Conservation (phyloP, 228 moss, liverwort and hornwort genomes). For the Sphagnum fallax region DNA sequence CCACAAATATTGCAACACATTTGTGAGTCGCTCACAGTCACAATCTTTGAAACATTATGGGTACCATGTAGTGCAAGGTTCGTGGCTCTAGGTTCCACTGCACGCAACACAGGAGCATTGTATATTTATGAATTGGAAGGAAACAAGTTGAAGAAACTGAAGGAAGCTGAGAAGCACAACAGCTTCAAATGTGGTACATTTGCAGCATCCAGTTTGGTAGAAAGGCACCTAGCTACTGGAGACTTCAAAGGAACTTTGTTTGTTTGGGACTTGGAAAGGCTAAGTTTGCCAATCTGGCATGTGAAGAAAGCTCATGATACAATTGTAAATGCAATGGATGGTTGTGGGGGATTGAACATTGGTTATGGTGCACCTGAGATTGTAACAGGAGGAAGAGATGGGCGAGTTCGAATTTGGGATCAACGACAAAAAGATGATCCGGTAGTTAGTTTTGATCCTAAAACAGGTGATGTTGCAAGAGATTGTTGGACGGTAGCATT, state of each 20-base stretch:
- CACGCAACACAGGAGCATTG: constrained; percentile 62
- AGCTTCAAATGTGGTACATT: constrained; percentile 92
- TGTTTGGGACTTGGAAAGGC: constrained; percentile 72
- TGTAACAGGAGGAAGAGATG: constrained; percentile 69
- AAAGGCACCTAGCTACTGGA: constrained; percentile 62
- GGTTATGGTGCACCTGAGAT: constrained; percentile 82
- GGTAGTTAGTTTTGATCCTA: constrained; percentile 57
- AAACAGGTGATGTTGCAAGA: constrained; percentile 13
- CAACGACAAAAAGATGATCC: constrained; percentile 51
- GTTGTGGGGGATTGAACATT: constrained; percentile 68
- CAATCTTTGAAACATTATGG: constrained; percentile 81
- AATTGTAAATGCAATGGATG: constrained; percentile 80
- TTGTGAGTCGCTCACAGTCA: constrained; percentile 45
- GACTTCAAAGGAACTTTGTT: constrained; percentile 82
- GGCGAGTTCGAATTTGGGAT: constrained; percentile 75
- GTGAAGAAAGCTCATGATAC: constrained; percentile 74
- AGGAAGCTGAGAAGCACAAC: constrained; percentile 51
- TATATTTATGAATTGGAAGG: constrained; percentile 79
- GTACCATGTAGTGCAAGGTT: constrained; percentile 90
- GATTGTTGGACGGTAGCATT: constrained; percentile 95
- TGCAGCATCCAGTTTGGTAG: constrained; percentile 55
- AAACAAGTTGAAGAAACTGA: constrained; percentile 47
- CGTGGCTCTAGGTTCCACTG: constrained; percentile 67
- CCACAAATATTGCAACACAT: constrained; percentile 87
- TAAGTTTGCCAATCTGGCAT: constrained; percentile 61